These are phyloP conservation scores for Carex arenaria DNA, from an alignment of 202 grass and related monocot genomes.

Conservation along the genomic window DNA sequence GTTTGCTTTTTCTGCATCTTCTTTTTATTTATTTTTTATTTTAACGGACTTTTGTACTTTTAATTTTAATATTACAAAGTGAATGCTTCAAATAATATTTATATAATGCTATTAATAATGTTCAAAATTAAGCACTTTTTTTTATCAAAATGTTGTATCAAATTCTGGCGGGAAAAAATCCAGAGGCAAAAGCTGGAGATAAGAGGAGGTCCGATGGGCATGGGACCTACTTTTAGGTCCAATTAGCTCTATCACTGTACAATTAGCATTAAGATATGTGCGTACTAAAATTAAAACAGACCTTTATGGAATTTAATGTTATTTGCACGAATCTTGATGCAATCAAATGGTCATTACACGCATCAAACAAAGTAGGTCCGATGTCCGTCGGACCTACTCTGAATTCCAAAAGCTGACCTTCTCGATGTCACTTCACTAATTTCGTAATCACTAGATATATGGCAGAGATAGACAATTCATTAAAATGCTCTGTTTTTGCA, in stretches of 20 bases:
- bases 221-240: too few species aligned
- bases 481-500: too few species aligned
- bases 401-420: background rate
- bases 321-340: too few species aligned
- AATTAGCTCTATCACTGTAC: too few species aligned
- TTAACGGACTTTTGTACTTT: too few species aligned
- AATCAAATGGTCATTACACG: too few species aligned
- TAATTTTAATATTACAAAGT: background rate
- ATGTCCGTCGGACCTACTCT: too few species aligned
- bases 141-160: background rate
- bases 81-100: background rate
- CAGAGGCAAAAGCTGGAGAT: background rate
- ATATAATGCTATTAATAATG: background rate
- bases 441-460: background rate
- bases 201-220: too few species aligned
- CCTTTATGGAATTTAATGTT: too few species aligned
- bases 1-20: background rate
- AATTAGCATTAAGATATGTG: too few species aligned
- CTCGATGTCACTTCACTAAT: background rate
- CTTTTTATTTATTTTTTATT: background rate
- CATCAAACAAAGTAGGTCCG: too few species aligned
- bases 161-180: background rate
- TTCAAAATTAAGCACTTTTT: background rate
- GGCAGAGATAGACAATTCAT: background rate
- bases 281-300: too few species aligned